Conservation (phyloP, 768 basidiomycete species). For the Boletus fagicola region DNA sequence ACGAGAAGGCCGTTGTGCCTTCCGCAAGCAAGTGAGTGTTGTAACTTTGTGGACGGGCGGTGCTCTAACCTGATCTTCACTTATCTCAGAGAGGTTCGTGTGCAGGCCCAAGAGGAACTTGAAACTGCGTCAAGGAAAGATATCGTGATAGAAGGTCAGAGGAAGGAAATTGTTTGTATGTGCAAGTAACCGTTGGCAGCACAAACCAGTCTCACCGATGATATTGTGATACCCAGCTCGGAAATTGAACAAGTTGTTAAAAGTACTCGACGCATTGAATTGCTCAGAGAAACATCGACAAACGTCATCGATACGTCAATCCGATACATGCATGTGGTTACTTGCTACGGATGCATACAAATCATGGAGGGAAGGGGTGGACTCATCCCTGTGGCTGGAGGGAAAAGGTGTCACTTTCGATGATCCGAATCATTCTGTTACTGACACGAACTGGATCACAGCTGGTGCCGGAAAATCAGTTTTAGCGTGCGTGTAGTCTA, state of each 20-base stretch:
- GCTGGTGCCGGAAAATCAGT: constrained; percentile 3
- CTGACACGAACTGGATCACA: background rate
- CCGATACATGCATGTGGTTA: constrained; percentile 17
- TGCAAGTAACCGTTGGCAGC: background rate
- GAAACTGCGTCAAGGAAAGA: background rate
- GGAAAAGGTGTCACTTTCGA: constrained; percentile 14
- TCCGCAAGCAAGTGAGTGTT: background rate
- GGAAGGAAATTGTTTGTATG: constrained; percentile 5
- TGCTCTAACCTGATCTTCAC: background rate
- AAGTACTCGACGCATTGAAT: background rate
- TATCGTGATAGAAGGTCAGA: background rate
- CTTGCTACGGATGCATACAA: background rate
- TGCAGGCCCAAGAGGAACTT: background rate
- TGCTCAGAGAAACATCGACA: constrained; percentile 1
- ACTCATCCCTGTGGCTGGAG: constrained; percentile 13
- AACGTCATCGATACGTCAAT: background rate
- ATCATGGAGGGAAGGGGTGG: constrained; percentile 4
- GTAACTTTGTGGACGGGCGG: rapidly evolving
- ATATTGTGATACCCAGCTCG: background rate
- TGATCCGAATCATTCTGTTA: background rate
- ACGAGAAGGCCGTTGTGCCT: background rate
- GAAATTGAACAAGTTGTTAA: background rate
- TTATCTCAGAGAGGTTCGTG: background rate
- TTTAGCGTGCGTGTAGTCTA: background rate
- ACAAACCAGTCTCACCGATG: background rate